These are phyloP conservation scores for Solanum piurae DNA, from an alignment of 257 asterid species.

Conservation along the genomic window DNA sequence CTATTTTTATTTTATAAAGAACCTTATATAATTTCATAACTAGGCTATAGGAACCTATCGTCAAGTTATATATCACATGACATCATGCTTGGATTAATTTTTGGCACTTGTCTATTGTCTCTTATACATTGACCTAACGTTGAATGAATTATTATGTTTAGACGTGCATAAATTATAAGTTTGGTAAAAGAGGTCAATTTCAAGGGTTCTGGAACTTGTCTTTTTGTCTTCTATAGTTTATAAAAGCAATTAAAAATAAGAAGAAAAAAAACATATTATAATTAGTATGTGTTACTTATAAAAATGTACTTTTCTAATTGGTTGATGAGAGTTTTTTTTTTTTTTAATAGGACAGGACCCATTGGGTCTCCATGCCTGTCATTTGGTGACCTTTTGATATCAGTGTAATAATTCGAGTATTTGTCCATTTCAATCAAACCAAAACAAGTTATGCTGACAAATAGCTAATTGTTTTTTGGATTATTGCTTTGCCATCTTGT, in stretches of 20 bases:
- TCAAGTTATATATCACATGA: neutral
- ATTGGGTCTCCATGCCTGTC: constrained; percentile 8
- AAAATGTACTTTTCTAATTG: neutral
- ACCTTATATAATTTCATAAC: neutral
- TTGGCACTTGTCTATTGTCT: neutral
- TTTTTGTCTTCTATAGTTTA: neutral
- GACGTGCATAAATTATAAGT: neutral
- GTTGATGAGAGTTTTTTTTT: neutral
- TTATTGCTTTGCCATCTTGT: constrained; percentile 31
- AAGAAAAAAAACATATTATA: neutral
- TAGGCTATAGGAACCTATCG: neutral
- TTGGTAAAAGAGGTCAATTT: neutral
- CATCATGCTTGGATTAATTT: neutral
- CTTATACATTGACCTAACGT: neutral
- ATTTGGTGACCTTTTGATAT: constrained; percentile 19
- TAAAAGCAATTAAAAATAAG: neutral
- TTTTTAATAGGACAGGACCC: neutral
- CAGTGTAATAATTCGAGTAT: neutral
- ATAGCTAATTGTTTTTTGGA: constrained; percentile 13
- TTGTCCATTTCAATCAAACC: constrained; percentile 34
- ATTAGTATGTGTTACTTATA: neutral
- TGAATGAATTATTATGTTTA: neutral
- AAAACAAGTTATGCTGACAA: neutral
- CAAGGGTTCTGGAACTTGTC: neutral
- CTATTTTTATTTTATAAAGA: too few relatives aligned